These are phyloP conservation scores for Heteromeles arbutifolia DNA, from an alignment of 306 rosid genomes.

Conservation along the genomic window DNA sequence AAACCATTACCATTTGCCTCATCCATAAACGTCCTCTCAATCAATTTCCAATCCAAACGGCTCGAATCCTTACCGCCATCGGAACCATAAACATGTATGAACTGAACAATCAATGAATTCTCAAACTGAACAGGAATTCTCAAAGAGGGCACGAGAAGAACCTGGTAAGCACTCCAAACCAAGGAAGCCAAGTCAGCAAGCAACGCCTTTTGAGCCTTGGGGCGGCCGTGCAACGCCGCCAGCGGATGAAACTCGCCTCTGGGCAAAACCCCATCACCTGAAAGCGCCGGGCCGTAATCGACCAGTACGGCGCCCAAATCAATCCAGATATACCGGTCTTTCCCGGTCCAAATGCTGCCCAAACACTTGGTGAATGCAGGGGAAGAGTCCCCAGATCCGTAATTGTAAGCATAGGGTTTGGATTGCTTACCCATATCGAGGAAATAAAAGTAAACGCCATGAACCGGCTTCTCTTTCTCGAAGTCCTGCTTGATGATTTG, in stretches of 20 bases:
- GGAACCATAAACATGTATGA: constrained; percentile 49
- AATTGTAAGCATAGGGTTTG: constrained; percentile 72
- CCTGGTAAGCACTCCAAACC: constrained; percentile 76
- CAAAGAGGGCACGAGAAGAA: constrained; percentile 75
- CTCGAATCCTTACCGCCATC: constrained; percentile 29
- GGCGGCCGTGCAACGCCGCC: constrained; percentile 65
- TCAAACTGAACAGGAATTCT: constrained; percentile 74
- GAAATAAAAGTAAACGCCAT: constrained; percentile 62
- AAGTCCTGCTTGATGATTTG: constrained; percentile 42
- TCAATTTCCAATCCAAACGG: constrained; percentile 63
- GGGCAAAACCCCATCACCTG: constrained; percentile 84
- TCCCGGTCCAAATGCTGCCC: constrained; percentile 73
- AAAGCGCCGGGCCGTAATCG: constrained; percentile 79
- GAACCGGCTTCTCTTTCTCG: constrained; percentile 37
- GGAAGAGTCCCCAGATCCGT: constrained; percentile 58
- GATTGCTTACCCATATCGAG: constrained; percentile 51
- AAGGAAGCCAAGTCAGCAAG: constrained; percentile 70
- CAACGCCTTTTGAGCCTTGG: constrained; percentile 59
- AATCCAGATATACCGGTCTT: constrained; percentile 67
- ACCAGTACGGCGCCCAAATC: constrained; percentile 89
- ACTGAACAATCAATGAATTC: constrained; percentile 56
- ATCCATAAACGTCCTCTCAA: constrained; percentile 56
- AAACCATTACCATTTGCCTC: constrained; percentile 50
- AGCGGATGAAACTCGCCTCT: constrained; percentile 85
- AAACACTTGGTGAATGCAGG: constrained; percentile 60